Evolutionary conservation across 2,329 filamentous ascomycete genomes (phyloP).

Genomic region (Pestalotiopsis sp.): DNA sequence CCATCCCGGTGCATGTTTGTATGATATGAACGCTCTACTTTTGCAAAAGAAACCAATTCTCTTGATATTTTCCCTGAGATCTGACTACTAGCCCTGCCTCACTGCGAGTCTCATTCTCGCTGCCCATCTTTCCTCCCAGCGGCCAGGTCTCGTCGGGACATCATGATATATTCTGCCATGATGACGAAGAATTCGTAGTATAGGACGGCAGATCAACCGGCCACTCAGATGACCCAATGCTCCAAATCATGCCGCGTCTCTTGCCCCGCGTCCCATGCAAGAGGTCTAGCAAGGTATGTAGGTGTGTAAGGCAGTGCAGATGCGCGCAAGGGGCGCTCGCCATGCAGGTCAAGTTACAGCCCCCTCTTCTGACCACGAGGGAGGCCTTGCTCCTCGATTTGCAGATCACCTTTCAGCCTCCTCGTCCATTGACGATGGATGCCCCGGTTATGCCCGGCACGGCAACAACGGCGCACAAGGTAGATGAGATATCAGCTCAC

Average conservation of each 20-base stretch:
- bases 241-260: conserved; percentile 3
- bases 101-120: no score
- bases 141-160: neutral
- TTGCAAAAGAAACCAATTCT: no score
- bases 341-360: neutral
- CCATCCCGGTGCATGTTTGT: neutral
- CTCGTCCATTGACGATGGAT: neutral
- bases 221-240: neutral
- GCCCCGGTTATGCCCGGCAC: neutral
- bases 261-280: neutral
- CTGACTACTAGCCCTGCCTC: no score
- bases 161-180: conserved; percentile 7
- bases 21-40: neutral
- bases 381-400: neutral
- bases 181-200: conserved; percentile 1
- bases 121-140: no score
- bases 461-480: no score
- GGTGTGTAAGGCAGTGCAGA: neutral
- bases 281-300: neutral
- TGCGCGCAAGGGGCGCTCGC: neutral
- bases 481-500: no score
- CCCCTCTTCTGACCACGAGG: conserved; percentile 1
- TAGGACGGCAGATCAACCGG: neutral
- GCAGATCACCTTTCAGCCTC: conserved; percentile 5
- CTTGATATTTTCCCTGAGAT: no score